These are phyloP conservation scores for Agaricus sinodeliciosus DNA, from an alignment of 768 basidiomycete genomes.

Conservation along the genomic window DNA sequence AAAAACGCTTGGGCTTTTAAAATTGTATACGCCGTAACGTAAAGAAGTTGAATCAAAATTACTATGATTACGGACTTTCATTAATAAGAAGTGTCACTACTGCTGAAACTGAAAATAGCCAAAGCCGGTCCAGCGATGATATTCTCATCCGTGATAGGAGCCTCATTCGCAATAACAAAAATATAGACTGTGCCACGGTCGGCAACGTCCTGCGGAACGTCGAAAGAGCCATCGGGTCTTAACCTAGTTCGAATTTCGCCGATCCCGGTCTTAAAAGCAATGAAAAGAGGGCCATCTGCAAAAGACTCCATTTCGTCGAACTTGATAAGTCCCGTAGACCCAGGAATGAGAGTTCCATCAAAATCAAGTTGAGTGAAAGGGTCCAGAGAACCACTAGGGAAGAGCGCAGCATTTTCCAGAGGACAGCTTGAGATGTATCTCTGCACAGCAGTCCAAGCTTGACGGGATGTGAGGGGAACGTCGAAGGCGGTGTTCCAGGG, in stretches of 20 bases:
- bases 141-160: slow-evolving; percentile 33
- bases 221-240: slow-evolving; percentile 20
- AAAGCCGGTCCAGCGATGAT: slow-evolving; percentile 55
- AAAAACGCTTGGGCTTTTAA: slow-evolving; percentile 22
- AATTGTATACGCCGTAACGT: slow-evolving; percentile 11
- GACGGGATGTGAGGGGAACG: slow-evolving; percentile 32
- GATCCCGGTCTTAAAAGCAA: slow-evolving; percentile 9
- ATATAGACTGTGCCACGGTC: slow-evolving; percentile 44
- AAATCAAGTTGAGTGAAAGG: slow-evolving; percentile 20
- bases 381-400: slow-evolving; percentile 19
- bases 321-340: slow-evolving; percentile 2
- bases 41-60: background rate
- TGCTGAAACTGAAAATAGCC: slow-evolving; percentile 30
- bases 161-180: slow-evolving; percentile 16
- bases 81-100: background rate
- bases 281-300: background rate
- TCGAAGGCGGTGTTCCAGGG: slow-evolving; percentile 60
- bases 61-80: background rate
- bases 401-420: slow-evolving; percentile 36
- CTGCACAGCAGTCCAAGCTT: slow-evolving; percentile 33
- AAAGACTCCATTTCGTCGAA: background rate
- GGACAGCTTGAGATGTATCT: slow-evolving; percentile 51
- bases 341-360: slow-evolving; percentile 16
- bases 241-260: slow-evolving; percentile 4
- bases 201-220: slow-evolving; percentile 33